Evolutionary conservation across 768 basidiomycete species (phyloP).

Genomic region (Amanita polypyramis): DNA sequence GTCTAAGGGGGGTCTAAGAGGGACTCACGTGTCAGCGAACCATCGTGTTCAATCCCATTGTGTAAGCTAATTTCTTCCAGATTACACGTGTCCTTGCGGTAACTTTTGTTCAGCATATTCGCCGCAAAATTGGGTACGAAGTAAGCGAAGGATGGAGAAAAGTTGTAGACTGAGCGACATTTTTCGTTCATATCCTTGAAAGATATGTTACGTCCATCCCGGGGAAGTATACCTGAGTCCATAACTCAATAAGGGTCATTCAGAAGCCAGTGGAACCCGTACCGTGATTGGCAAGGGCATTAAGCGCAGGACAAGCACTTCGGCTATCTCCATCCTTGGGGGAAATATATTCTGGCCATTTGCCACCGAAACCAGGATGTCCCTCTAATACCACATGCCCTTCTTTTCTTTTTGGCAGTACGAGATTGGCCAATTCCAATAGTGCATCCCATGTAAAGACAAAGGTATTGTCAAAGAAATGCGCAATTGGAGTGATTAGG

Average conservation of each 20-base stretch:
- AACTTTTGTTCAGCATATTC: constrained; percentile 42
- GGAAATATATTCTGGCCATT: constrained; percentile 59
- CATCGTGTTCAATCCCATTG: constrained; percentile 70
- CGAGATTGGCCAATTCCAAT: constrained; percentile 39
- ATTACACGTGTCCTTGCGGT: constrained; percentile 50
- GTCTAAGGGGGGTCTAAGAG: constrained; percentile 11
- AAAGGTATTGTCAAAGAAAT: constrained; percentile 16
- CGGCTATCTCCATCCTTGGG: constrained; percentile 58
- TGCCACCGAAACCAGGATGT: constrained; percentile 43
- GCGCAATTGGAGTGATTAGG: constrained; percentile 21
- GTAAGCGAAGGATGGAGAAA: constrained; percentile 53
- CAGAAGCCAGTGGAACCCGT: constrained; percentile 7
- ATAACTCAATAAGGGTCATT: not conserved
- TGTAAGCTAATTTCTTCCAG: constrained; percentile 60
- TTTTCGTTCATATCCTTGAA: constrained; percentile 38
- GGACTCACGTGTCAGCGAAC: constrained; percentile 46
- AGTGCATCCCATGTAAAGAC: constrained; percentile 42
- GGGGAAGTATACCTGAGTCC: constrained; percentile 48
- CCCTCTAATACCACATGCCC: constrained; percentile 50
- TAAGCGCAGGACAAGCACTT: constrained; percentile 64
- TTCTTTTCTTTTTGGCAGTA: constrained; percentile 35
- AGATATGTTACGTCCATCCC: constrained; percentile 55
- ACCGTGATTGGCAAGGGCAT: constrained; percentile 83
- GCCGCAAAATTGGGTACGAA: constrained; percentile 58
- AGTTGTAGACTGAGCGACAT: constrained; percentile 57